phyloP scores from a whole-genome alignment of 495 filamentous ascomycete species.

The Ramalina intermedia region DNA sequence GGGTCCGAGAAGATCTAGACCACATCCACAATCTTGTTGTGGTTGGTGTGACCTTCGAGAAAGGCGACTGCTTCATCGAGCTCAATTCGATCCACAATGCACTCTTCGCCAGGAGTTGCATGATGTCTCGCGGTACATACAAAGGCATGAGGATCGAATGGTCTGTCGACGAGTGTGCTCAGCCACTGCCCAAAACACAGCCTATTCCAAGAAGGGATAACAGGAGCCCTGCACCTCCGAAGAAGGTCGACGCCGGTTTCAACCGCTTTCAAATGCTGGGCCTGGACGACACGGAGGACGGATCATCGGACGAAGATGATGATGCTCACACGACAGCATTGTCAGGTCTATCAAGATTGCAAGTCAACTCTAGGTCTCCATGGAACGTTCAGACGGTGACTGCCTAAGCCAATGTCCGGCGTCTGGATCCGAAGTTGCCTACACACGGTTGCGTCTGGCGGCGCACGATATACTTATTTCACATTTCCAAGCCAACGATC shows the following conservation, averaged over 20 bases:
- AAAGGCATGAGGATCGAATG: slow-evolving; percentile 60
- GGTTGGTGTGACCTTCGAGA: slow-evolving; percentile 45
- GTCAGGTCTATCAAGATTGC: slow-evolving; percentile 7
- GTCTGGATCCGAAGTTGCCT: too few species aligned
- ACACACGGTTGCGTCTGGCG: too few species aligned
- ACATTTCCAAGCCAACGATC: too few species aligned
- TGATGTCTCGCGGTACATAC: slow-evolving; percentile 64
- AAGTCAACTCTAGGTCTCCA: slow-evolving; percentile 7
- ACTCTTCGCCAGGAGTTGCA: slow-evolving; percentile 59
- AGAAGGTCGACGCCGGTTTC: slow-evolving; percentile 21
- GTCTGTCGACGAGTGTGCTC: slow-evolving; percentile 60
- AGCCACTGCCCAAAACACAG: slow-evolving; percentile 33
- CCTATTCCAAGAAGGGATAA: slow-evolving; percentile 21
- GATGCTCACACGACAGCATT: slow-evolving; percentile 2
- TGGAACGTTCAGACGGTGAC: slow-evolving; percentile 11
- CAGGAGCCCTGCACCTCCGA: slow-evolving; percentile 14
- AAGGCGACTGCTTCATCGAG: slow-evolving; percentile 47
- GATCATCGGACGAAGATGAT: slow-evolving; percentile 14
- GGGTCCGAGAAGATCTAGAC: slow-evolving; percentile 59
- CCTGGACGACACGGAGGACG: slow-evolving; percentile 24
- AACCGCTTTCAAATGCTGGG: slow-evolving; percentile 58
- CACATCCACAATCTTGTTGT: slow-evolving; percentile 72
- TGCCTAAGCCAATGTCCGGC: not conserved
- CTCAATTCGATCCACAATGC: slow-evolving; percentile 70
- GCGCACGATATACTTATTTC: too few species aligned